Conservation (phyloP, 164 flowering plant genomes). For the Umbilicus rupestris region DNA sequence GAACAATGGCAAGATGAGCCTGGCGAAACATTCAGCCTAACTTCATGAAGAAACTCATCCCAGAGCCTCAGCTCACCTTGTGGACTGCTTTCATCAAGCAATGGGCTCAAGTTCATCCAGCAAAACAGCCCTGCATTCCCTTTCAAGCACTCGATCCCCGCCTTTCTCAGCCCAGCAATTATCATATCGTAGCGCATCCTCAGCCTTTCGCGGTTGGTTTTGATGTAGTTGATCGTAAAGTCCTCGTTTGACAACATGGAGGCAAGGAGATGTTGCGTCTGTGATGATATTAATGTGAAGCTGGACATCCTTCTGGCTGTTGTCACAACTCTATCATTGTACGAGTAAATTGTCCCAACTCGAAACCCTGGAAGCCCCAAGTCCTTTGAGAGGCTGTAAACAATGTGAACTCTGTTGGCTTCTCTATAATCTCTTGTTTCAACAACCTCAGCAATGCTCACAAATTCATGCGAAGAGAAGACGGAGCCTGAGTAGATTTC, state of each 20-base stretch:
- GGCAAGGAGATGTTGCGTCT: slow-evolving; percentile 71
- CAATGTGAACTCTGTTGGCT: slow-evolving; percentile 77
- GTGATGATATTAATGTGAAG: slow-evolving; percentile 76
- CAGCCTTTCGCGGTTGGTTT: slow-evolving; percentile 52
- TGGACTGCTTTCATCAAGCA: slow-evolving; percentile 37
- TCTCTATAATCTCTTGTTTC: slow-evolving; percentile 28
- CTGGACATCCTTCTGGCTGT: slow-evolving; percentile 91
- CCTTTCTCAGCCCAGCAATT: slow-evolving; percentile 41
- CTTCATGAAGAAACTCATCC: slow-evolving; percentile 47
- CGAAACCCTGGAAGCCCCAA: slow-evolving; percentile 89
- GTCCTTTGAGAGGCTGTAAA: slow-evolving; percentile 88
- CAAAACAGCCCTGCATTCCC: slow-evolving; percentile 89
- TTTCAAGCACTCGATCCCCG: slow-evolving; percentile 72
- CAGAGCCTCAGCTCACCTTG: slow-evolving; percentile 66
- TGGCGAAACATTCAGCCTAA: slow-evolving; percentile 73
- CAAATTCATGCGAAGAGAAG: slow-evolving; percentile 54
- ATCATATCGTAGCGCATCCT: slow-evolving; percentile 52
- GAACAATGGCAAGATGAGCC: slow-evolving; percentile 87
- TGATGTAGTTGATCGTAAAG: slow-evolving; percentile 52
- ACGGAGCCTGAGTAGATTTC: slow-evolving; percentile 94
- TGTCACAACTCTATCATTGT: slow-evolving; percentile 75
- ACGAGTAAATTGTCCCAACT: slow-evolving; percentile 81
- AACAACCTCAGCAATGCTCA: slow-evolving; percentile 66
- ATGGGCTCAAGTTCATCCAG: slow-evolving; percentile 78
- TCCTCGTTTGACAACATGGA: slow-evolving; percentile 56